Base-by-base conservation (phyloP, 768 basidiomycete species). In the Amanita exitialis region DNA sequence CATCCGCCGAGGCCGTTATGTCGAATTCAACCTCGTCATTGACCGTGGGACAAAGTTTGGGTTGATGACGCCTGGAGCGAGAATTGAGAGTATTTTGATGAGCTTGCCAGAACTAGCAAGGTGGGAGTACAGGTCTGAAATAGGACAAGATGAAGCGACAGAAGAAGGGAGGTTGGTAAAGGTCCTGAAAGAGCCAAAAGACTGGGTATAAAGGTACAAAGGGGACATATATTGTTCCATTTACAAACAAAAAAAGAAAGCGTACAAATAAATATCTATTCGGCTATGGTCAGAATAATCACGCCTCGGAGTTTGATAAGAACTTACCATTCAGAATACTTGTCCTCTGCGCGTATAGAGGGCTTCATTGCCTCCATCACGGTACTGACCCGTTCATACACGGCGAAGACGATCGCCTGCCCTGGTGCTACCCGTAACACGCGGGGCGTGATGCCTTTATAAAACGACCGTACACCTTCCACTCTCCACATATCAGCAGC, bases 361-460 rank as follows among this genome's bases (percentile, higher is more conserved):
- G 79, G 79, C 52, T 63, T 72, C 48, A 90, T 71, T 49, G 65
- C 71, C 74, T 95, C 93, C 51, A 95, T 85, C 35, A 76, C 51
- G 59, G 62, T 68, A 65, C 86, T 82, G 54, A 97, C 86, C 45
- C 86, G 75, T 70, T 99, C 95, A 61, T 97, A 97, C 23, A 99
- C 95, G 10, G 95, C 90, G 61, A 98, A 98, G 32, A 97, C 95
- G 57, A 98, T 89, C 2, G 94, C 94, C 65, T 91, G 90, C 1
- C 95, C 96, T 6, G 96, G 96, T 2, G 96, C 96, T 41, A 99
- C 96, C 49, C 96, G 82, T 59, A 96, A 72, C 32, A 99, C 93
- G 18, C 96, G 78, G 32, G 96, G 96, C 0, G 94, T 97, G 64
- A 99, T 97, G 16, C 96, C 96, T 72, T 96, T 98, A 73, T 98